Evolutionary conservation across 2,329 filamentous ascomycete genomes (phyloP).

Genomic region (Fusarium sp.): DNA sequence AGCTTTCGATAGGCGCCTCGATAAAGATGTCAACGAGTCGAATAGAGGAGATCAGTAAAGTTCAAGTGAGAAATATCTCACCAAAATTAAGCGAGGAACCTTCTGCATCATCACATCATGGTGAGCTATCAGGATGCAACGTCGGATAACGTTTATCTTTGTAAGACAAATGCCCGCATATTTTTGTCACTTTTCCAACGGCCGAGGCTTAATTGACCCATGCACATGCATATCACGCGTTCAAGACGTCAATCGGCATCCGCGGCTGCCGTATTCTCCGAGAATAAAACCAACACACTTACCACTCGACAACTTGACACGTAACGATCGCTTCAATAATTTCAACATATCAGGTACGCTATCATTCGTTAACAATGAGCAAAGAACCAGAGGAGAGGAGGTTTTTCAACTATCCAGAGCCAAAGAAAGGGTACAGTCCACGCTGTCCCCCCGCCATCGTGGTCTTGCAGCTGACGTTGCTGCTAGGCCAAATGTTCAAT

Average conservation of each 20-base stretch:
- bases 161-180: neutral
- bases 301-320: neutral
- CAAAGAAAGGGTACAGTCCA: constrained; percentile 31
- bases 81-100: no score
- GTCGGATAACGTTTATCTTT: neutral
- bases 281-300: constrained; percentile 15
- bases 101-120: neutral
- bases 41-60: neutral
- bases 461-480: constrained; percentile 22
- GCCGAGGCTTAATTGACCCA: neutral
- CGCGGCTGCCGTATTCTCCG: constrained; percentile 24
- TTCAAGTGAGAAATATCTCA: neutral
- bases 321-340: neutral
- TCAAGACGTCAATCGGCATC: constrained; percentile 24
- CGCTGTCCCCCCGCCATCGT: no score
- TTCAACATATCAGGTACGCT: neutral
- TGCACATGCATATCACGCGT: constrained; percentile 22
- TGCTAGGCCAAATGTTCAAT: constrained; percentile 34
- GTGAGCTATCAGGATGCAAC: neutral
- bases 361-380: constrained; percentile 7
- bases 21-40: neutral
- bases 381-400: constrained; percentile 1
- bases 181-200: neutral
- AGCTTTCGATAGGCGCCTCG: neutral
- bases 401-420: constrained; percentile 39